Evolutionary conservation across 2,329 filamentous ascomycete species (phyloP).

Genomic region (Aspergillus sp.): DNA sequence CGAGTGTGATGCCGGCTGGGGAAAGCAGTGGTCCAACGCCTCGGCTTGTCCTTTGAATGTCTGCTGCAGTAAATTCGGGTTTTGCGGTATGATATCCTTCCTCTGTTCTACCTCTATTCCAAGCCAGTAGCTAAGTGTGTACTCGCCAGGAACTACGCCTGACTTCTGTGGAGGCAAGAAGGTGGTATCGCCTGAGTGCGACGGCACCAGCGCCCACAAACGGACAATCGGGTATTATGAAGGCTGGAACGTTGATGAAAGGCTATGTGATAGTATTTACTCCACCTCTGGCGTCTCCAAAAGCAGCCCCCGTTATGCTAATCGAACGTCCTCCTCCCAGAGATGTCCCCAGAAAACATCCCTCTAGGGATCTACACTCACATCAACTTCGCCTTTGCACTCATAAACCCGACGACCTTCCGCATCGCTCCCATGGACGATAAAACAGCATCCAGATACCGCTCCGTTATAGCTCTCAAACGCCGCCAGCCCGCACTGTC

Average conservation of each 20-base stretch:
- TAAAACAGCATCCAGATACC: constrained; percentile 17
- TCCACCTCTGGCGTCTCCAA: neutral
- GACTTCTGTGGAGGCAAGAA: constrained; percentile 15
- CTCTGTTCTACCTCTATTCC: too few relatives aligned
- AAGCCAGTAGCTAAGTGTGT: too few relatives aligned
- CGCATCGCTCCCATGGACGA: constrained; percentile 26
- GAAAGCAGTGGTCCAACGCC: constrained; percentile 12
- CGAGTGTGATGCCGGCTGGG: constrained; percentile 28
- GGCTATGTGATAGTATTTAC: constrained; percentile 21
- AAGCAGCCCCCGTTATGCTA: neutral
- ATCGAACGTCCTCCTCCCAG: neutral
- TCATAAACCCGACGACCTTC: constrained; percentile 41
- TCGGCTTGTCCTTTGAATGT: constrained; percentile 31
- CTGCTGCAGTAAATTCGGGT: constrained; percentile 27
- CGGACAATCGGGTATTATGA: constrained; percentile 40
- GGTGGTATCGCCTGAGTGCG: constrained; percentile 9
- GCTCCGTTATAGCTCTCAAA: constrained; percentile 35
- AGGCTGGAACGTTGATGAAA: constrained; percentile 23
- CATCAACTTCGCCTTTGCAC: constrained; percentile 45
- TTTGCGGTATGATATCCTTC: constrained; percentile 10
- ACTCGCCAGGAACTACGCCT: neutral
- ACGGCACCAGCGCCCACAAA: neutral
- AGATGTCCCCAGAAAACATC: constrained; percentile 19
- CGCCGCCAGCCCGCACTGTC: constrained; percentile 14
- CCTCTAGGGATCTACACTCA: constrained; percentile 26